A percentile compares a stretch with the other conserved stretches of the same genome.
phyloP scores from a whole-genome alignment of 352 stramenopile genomes.

The Phytophthora meadii region DNA sequence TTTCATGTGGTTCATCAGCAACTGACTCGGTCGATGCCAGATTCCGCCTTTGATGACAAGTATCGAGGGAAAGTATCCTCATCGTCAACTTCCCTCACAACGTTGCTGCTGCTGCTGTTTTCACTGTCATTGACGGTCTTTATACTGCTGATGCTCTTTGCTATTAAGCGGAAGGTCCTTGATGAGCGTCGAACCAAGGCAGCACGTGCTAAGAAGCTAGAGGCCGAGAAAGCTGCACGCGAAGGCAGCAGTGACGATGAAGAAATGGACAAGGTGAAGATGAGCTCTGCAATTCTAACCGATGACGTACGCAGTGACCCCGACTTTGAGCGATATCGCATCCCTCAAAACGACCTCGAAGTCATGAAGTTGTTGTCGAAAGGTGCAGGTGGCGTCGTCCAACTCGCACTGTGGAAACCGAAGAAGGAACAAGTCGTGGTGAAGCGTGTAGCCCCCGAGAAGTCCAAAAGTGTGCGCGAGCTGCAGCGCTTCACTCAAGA shows the following conservation, averaged over 20 bases:
- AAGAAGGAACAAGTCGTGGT: slow-evolving; percentile 47
- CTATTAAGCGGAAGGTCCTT: slow-evolving; percentile 37
- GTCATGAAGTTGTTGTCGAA: slow-evolving; percentile 48
- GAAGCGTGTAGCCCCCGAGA: slow-evolving; percentile 60
- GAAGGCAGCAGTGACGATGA: slow-evolving; percentile 30
- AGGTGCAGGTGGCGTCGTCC: slow-evolving; percentile 63
- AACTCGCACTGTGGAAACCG: slow-evolving; percentile 42
- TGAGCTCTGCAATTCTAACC: slow-evolving; percentile 32
- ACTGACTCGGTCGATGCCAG: slow-evolving; percentile 6
- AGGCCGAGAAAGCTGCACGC: slow-evolving; percentile 15
- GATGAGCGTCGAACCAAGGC: slow-evolving; percentile 34
- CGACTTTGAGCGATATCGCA: slow-evolving; percentile 53
- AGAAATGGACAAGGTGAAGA: slow-evolving; percentile 34
- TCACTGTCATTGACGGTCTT: slow-evolving; percentile 25
- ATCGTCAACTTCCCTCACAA: slow-evolving; percentile 33
- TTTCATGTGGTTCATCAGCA: too few relatives aligned
- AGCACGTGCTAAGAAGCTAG: slow-evolving; percentile 21
- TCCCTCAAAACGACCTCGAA: slow-evolving; percentile 55
- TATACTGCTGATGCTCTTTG: slow-evolving; percentile 29
- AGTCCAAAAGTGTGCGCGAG: slow-evolving; percentile 48
- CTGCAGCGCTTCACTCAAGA: slow-evolving; percentile 56
- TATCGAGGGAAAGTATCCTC: slow-evolving; percentile 29
- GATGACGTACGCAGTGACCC: slow-evolving; percentile 64
- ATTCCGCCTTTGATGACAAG: slow-evolving; percentile 29
- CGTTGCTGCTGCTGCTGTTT: slow-evolving; percentile 28